Evolutionary conservation across 1,284 basidiomycete genomes (phyloP).

Genomic region (Ceratobasidium sp.): DNA sequence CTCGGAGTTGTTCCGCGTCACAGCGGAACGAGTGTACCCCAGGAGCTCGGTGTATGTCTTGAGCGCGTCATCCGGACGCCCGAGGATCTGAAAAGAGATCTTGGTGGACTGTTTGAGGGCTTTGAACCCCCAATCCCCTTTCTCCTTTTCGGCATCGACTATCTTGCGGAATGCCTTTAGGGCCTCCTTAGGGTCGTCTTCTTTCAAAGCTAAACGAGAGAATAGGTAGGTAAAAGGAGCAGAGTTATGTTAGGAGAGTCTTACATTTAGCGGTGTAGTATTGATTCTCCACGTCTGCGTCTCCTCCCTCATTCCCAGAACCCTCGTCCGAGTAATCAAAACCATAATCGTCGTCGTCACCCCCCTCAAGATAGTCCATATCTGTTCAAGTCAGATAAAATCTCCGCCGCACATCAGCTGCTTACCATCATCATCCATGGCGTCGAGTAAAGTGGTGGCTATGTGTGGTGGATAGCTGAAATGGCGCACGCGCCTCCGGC

Average conservation of each 20-base stretch:
- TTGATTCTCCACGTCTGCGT: conserved; percentile 97
- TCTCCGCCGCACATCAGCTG: too few relatives aligned
- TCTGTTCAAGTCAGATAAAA: conserved; percentile 54
- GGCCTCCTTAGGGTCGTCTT: conserved; percentile 90
- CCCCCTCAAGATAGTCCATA: conserved; percentile 90
- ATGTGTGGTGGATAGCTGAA: conserved; percentile 9
- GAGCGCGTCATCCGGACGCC: conserved; percentile 86
- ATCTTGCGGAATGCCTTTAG: conserved; percentile 89
- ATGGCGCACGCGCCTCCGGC: background rate
- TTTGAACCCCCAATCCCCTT: conserved; percentile 98
- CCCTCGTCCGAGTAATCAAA: conserved; percentile 97
- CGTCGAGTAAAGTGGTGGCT: background rate
- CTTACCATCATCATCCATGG: conserved; percentile 81
- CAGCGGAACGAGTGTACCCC: conserved; percentile 92
- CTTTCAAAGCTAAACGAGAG: conserved; percentile 86
- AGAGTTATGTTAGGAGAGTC: conserved; percentile 52
- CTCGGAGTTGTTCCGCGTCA: conserved; percentile 93
- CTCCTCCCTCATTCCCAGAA: conserved; percentile 81
- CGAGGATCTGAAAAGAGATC: conserved; percentile 85
- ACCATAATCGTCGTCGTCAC: conserved; percentile 87
- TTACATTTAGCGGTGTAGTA: conserved; percentile 97
- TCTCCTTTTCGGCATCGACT: conserved; percentile 80
- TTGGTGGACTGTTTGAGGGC: conserved; percentile 98
- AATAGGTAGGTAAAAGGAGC: conserved; percentile 3
- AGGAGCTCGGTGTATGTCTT: conserved; percentile 88